phyloP scores from a whole-genome alignment of 78 protist genomes.

The Dictyostelium capitatum region DNA sequence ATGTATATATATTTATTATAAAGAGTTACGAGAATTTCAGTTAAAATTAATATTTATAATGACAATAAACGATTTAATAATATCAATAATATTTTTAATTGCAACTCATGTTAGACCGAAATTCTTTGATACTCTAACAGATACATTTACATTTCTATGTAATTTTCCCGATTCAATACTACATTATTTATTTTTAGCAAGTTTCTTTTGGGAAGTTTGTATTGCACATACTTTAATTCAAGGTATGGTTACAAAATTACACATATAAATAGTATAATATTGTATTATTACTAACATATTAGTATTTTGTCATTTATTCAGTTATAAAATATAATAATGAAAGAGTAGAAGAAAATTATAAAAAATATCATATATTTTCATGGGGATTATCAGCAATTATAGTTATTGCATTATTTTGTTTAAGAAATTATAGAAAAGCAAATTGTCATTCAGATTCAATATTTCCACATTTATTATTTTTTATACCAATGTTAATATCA shows the following conservation, averaged over 20 bases:
- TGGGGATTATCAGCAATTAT: conserved; percentile 36
- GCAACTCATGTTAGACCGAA: background rate
- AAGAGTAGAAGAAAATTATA: conserved; percentile 32
- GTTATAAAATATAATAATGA: conserved; percentile 59
- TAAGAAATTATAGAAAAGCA: background rate
- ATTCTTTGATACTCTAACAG: background rate
- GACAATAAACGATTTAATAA: conserved; percentile 45
- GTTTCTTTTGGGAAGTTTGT: conserved; percentile 51
- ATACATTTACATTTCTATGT: conserved; percentile 31
- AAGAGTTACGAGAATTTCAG: conserved; percentile 43
- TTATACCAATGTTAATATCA: conserved; percentile 31
- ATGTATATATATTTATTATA: conserved; percentile 13
- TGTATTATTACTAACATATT: no score
- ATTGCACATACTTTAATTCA: conserved; percentile 59
- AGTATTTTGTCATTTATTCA: no score
- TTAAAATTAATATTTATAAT: conserved; percentile 46
- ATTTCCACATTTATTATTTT: conserved; percentile 50
- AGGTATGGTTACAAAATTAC: conserved; percentile 11
- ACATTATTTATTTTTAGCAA: conserved; percentile 55
- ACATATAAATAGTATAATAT: background rate
- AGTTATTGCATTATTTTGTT: background rate
- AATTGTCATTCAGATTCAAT: background rate
- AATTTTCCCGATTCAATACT: conserved; percentile 36
- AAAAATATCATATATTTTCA: conserved; percentile 36
- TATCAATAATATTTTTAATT: conserved; percentile 41